Base-by-base conservation (phyloP, 768 basidiomycete genomes). In the Clavulina sp. region DNA sequence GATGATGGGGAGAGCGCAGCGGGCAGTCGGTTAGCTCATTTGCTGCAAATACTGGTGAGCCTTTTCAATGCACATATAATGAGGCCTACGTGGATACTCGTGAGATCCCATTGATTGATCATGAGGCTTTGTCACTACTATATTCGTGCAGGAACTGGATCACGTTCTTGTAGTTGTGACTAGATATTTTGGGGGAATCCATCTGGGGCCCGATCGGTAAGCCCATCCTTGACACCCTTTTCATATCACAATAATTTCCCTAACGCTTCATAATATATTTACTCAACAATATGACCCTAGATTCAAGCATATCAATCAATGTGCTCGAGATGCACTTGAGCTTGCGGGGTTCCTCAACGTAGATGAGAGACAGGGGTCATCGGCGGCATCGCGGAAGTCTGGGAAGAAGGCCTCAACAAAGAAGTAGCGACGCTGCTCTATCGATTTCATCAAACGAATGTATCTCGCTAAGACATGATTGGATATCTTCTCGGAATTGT, bases 1-100 rank as follows among this genome's bases (percentile, higher is more conserved):
- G 92, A 97, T 54, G 85, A 96, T 53, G 87, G 91, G 1, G 93
- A 99, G 67, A 79, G 83, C 0, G 89, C 87, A 1, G 93, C 93
- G 19, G 93, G 93, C 3, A 79, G 83, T 40, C 75, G 93, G 18
- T 66, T 97, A 21, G 87, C 87, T 0, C 92, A 96, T 63, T 72
- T 99, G 1, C 66, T 99, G 3, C 87, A 91, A 56, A 88, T 93
- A 43, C 63, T 95, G 44, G 86, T 86, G 54, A 48, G 76, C 60
- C 24, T 5, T 18, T 26, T n/a, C 2, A 48, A 28, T 51, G 46
- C 38, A 49, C n/a, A 29, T 48, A 53, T 6, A 48, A 33, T 1
- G 19, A 38, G 29, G 16, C 32, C 28, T 28, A 1, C 29, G 31
- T 29, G 49, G 38, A 23, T n/a, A n/a, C 31, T 16, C 16, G 9